Conservation (phyloP, 2,329 filamentous ascomycete genomes). For the Samsoniella hepiali region DNA sequence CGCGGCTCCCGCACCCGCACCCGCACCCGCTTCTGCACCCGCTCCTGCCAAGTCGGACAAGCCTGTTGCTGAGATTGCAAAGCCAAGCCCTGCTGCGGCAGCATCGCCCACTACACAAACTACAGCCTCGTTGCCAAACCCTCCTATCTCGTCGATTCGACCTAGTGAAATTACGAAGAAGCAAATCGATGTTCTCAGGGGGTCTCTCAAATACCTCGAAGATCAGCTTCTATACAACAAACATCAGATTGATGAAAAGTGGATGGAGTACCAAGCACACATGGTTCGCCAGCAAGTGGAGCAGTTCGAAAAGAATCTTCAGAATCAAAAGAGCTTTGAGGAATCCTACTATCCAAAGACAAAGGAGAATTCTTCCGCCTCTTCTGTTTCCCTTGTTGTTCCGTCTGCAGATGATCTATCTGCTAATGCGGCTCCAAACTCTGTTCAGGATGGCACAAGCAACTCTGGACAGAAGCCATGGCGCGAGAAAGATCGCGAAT, state of each 20-base stretch:
- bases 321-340: constrained; percentile 46
- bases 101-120: constrained; percentile 8
- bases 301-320: constrained; percentile 47
- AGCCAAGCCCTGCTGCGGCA: not conserved
- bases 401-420: constrained; percentile 20
- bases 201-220: constrained; percentile 54
- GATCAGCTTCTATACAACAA: constrained; percentile 60
- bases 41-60: constrained; percentile 15
- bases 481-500: constrained; percentile 19
- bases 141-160: constrained; percentile 56
- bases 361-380: constrained; percentile 24
- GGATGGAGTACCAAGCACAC: constrained; percentile 43
- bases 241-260: constrained; percentile 58
- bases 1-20: not conserved
- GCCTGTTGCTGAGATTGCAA: not conserved
- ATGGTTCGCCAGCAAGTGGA: constrained; percentile 44
- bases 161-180: constrained; percentile 59
- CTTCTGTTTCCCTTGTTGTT: constrained; percentile 13
- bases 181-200: constrained; percentile 51
- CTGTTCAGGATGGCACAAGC: not conserved
- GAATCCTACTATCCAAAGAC: constrained; percentile 39
- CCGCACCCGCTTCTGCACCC: not conserved
- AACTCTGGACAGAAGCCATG: constrained; percentile 14
- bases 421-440: not conserved
- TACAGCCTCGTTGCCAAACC: constrained; percentile 28